phyloP scores from a whole-genome alignment of 768 basidiomycete species.

The Rhodotorula kratochvilovae region DNA sequence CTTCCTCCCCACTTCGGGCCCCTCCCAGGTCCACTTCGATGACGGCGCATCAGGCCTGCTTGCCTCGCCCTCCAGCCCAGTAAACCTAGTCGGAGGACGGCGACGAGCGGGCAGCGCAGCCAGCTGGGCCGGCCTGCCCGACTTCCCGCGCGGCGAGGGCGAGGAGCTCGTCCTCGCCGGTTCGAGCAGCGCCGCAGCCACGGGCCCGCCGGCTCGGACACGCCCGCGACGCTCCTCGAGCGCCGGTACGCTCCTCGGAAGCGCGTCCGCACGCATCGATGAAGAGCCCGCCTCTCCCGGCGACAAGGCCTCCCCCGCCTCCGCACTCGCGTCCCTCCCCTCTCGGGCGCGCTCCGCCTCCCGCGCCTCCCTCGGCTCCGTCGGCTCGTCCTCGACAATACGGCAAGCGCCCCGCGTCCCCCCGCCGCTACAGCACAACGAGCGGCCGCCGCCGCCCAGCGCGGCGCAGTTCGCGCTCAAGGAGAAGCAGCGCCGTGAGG shows the following conservation, averaged over 20 bases:
- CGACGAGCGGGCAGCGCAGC: neutral
- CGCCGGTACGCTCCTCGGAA: constrained; percentile 11
- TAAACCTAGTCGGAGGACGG: neutral
- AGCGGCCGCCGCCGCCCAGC: neutral
- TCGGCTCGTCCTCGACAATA: constrained; percentile 18
- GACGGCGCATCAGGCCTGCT: too few relatives aligned
- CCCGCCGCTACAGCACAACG: neutral
- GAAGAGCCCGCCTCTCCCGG: constrained; percentile 3
- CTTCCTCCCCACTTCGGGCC: neutral
- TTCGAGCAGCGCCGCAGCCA: neutral
- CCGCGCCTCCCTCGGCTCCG: constrained; percentile 6
- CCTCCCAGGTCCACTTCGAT: neutral
- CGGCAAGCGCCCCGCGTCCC: constrained; percentile 19
- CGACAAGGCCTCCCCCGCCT: neutral
- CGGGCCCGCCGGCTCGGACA: neutral
- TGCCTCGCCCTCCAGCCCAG: too few relatives aligned
- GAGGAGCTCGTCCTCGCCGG: constrained; percentile 15
- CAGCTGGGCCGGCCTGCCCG: neutral
- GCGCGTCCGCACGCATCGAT: neutral
- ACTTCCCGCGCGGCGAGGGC: neutral
- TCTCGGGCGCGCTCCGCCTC: constrained; percentile 13
- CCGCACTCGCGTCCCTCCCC: neutral
- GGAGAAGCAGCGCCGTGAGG: constrained; percentile 10
- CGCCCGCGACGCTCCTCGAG: constrained; percentile 11
- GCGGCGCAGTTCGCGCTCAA: constrained; percentile 4